Base-by-base conservation (phyloP, 177 flowering plant genomes). In the Vitis hybrid region DNA sequence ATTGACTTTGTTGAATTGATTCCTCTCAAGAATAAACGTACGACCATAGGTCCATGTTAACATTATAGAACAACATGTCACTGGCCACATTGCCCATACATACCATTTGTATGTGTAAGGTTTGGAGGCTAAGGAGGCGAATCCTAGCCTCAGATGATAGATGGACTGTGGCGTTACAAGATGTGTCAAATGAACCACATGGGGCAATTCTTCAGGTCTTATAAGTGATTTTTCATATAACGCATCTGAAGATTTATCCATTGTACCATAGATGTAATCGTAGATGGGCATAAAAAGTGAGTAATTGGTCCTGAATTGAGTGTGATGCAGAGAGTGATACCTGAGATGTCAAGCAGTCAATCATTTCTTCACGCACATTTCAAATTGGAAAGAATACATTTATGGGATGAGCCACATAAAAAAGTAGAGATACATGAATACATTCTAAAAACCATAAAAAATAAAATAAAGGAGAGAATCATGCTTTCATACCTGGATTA, bases 221-320 rank as follows among this genome's bases (percentile, higher is more conserved):
- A 73, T 67, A 5, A 81, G 77, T 8, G 91, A 82, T 0, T 49
- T 68, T 72, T 87, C 83, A 15, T 92, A 77, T 4, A 89, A 9
- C 0, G 68, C 8, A 48, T 92, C 96, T 0, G 91, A 26, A 0
- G 89, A 65, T 66, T 85, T 84, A 84, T 94, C 97, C 79, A 72
- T 55, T 0, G 98, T 94, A 0, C 85, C 88, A n/a, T 94, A 94
- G 15, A 94, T 71, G 71, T 84, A 88, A 58, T 94, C 98, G 34
- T 94, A 94, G 3, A 94, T 56, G 0, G 98, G 98, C 97, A 94
- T 89, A 82, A 92, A 90, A 1, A 94, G 84, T 0, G 86, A 80
- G 72, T 85, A 92, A 58, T 94, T 94, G 13, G 94, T 92, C 56
- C 91, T 68, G 50, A 91, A 86, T 64, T 91, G 89, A 1, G 96